These are phyloP conservation scores for Trichoderma reesei DNA, from an alignment of 495 filamentous ascomycete species.

Conservation along the genomic window DNA sequence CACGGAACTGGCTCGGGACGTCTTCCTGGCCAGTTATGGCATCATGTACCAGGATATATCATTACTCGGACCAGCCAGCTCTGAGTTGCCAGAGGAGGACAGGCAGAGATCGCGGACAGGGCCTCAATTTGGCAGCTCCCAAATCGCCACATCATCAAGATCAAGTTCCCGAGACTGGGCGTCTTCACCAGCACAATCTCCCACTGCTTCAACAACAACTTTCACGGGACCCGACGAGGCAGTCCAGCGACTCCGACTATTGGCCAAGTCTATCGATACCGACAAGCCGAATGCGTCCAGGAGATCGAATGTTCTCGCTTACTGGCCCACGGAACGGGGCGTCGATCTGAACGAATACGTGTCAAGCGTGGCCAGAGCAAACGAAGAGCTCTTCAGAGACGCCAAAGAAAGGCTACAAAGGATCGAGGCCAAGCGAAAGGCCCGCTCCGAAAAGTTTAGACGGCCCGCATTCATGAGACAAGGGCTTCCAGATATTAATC, in stretches of 20 bases:
- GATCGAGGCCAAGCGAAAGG: constrained; percentile 2
- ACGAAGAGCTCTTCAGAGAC: not conserved
- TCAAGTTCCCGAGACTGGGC: not conserved
- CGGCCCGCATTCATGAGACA: constrained; percentile 5
- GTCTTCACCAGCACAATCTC: not conserved
- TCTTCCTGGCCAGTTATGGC: constrained; percentile 5
- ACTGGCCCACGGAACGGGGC: constrained; percentile 9
- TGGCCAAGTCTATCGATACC: not conserved
- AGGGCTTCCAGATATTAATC: constrained; percentile 18
- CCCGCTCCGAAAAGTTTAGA: not conserved
- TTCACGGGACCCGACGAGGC: not conserved
- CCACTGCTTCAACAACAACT: not conserved
- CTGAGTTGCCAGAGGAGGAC: not conserved
- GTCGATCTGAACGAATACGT: not conserved
- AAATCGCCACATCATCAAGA: not conserved
- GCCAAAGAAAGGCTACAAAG: not conserved
- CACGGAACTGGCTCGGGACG: constrained; percentile 2
- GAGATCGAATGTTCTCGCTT: not conserved
- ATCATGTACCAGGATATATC: constrained; percentile 3
- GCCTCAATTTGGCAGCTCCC: not conserved
- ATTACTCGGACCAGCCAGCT: not conserved
- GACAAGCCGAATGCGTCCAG: not conserved
- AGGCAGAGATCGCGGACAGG: not conserved
- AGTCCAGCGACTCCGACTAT: constrained; percentile 4
- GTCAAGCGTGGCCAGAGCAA: constrained; percentile 7